These are phyloP conservation scores for Populus hybrid DNA, from an alignment of 441 rosid genomes.

Conservation along the genomic window DNA sequence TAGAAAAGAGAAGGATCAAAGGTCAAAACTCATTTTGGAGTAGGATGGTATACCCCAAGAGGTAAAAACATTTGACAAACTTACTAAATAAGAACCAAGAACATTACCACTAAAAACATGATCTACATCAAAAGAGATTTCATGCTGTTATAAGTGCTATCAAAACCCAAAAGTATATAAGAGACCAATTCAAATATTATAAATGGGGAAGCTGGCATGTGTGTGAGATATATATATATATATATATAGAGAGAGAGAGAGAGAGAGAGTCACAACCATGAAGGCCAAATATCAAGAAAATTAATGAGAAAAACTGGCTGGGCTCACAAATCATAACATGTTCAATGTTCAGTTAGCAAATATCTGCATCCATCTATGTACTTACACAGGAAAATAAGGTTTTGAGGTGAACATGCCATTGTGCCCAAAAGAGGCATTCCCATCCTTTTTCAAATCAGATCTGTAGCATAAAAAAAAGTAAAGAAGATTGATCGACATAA, in stretches of 20 bases:
- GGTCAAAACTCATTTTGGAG: no score
- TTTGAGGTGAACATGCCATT: constrained; percentile 15
- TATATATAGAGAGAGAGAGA: background rate
- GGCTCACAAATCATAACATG: background rate
- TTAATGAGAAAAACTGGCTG: background rate
- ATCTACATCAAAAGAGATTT: no score
- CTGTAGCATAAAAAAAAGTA: constrained; percentile 19
- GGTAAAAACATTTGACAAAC: no score
- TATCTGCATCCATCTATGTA: background rate
- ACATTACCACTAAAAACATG: no score
- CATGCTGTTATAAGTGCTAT: no score
- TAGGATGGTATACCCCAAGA: no score
- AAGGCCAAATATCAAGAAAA: background rate
- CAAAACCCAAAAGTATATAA: background rate
- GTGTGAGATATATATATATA: no score
- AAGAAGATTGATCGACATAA: background rate
- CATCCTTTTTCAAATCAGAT: constrained; percentile 33
- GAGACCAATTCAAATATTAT: background rate
- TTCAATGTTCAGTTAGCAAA: background rate
- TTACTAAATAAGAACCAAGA: no score
- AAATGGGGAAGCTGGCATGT: background rate
- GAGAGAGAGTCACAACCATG: background rate
- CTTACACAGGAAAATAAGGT: constrained; percentile 38
- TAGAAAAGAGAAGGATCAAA: no score
- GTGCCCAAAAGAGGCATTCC: constrained; percentile 26